Evolutionary conservation across 2,329 filamentous ascomycete species (phyloP), one percentile per base, ranked within the genome.

Genomic region (Penicillium rolfsii): DNA sequence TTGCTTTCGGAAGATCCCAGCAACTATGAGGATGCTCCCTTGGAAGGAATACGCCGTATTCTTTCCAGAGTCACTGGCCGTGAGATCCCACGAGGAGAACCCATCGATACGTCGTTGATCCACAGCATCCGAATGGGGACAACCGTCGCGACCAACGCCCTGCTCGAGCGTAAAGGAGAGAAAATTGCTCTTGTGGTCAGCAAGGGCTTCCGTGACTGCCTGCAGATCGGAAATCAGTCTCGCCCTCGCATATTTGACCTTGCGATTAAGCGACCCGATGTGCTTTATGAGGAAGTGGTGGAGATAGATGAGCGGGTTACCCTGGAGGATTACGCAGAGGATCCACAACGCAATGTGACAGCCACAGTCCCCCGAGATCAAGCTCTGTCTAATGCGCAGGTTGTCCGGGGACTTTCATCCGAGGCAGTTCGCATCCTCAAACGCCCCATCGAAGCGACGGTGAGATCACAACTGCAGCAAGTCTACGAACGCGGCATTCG

Each of bases 121-220:
- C 91, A 95, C 68, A 93, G 90, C 58, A 97, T 97, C 74, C 89
- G 93, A 52, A 97, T 97, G 93, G 93, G 93, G 48, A 97, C 93
- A 1, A 97, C 93, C 0, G 93, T 97, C 12, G 93, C 93, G 9
- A 97, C 93, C 0, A 97, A 97, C 75, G 93, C 93, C 0, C 79
- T 97, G 58, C 83, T 97, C 2, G 93, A 97, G 77, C 83, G 93
- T 60, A 97, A 97, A 76, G 93, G 93, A 52, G 93, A 96, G 79
- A 87, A 87, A 68, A 94, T 95, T 72, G 93, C 91, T 14, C 84
- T 97, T 76, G 87, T 97, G 0, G 91, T 96, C 11, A 97, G 91
- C 1, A 89, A 88, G 67, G 93, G 93, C 0, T 97, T 97, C 81
- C 89, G 87, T 67, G 93, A 97, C 75, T 96, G 91, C 68, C 81